Conservation (phyloP, 257 asterid species). For the Eucommia ulmoides region DNA sequence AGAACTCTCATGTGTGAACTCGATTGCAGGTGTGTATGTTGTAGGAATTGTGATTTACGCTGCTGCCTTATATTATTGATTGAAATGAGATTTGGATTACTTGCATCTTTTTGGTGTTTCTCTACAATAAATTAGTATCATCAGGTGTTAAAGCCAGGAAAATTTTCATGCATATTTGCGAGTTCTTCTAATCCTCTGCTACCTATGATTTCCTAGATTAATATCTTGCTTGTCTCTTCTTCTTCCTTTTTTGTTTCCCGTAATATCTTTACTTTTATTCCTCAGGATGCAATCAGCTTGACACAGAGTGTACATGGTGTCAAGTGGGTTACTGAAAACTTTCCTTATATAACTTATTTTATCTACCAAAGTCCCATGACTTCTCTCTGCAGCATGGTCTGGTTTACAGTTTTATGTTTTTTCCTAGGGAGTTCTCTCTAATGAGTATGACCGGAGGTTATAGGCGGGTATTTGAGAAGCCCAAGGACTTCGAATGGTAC, state of each 20-base stretch:
- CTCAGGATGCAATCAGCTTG: conserved; percentile 75
- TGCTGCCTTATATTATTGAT: too few species aligned
- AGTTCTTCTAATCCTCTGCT: background rate
- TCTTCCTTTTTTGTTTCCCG: conserved; percentile 8
- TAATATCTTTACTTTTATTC: conserved; percentile 12
- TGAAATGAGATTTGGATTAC: background rate
- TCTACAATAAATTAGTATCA: background rate
- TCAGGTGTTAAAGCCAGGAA: too few species aligned
- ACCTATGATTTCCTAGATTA: background rate
- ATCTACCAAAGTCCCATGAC: background rate
- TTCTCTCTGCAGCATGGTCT: conserved; percentile 2
- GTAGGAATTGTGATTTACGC: too few species aligned
- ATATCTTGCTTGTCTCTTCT: background rate
- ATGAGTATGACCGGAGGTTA: conserved; percentile 83
- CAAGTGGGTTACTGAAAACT: conserved; percentile 44
- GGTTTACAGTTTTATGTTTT: too few species aligned
- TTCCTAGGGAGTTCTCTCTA: conserved; percentile 78
- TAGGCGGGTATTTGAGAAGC: conserved; percentile 83
- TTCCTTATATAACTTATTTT: background rate
- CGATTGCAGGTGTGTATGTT: too few species aligned
- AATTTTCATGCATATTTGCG: too few species aligned
- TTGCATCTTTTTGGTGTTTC: conserved; percentile 5
- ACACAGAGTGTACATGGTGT: conserved; percentile 53
- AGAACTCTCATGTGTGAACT: too few species aligned
- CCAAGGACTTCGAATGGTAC: conserved; percentile 84